Percentiles rank a stretch among this genome's conserved stretches.
Evolutionary conservation across 345 rosid species (phyloP).

Genomic region (Turritis glabra): DNA sequence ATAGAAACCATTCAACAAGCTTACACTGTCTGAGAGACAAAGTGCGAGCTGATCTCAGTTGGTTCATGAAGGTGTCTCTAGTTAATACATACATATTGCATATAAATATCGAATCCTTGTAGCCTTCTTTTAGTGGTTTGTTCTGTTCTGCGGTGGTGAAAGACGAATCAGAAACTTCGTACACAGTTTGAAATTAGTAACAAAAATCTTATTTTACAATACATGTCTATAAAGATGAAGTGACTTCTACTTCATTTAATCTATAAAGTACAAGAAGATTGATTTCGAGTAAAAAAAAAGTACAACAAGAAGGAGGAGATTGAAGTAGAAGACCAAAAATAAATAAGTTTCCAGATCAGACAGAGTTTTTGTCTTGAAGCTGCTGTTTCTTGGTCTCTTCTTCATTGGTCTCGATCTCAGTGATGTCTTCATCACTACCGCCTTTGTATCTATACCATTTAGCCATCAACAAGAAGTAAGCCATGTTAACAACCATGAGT

Average conservation of each 20-base stretch:
- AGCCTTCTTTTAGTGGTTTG: background rate
- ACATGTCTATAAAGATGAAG: background rate
- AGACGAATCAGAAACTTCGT: background rate
- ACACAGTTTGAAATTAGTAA: conserved; percentile 1
- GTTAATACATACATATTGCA: background rate
- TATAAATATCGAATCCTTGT: background rate
- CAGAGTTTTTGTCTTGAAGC: conserved; percentile 32
- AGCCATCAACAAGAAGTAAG: conserved; percentile 40
- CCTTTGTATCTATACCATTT: conserved; percentile 46
- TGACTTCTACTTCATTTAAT: conserved; percentile 6
- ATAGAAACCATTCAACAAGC: conserved; percentile 89
- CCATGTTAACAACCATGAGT: conserved; percentile 37
- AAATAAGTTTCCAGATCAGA: conserved; percentile 19
- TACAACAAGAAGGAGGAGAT: conserved; percentile 12
- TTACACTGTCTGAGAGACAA: conserved; percentile 61
- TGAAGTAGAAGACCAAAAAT: background rate
- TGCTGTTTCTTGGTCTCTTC: conserved; percentile 31
- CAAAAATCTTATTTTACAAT: background rate
- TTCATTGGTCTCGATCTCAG: conserved; percentile 21
- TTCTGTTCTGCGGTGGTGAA: background rate
- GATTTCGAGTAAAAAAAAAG: background rate
- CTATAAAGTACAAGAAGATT: conserved; percentile 3
- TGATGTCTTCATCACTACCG: background rate
- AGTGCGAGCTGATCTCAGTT: background rate
- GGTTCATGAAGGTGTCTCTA: background rate